Evolutionary conservation across 371 early-diverging fungal genomes (phyloP).

Genomic region (Amoeboaphelidium occidentale): DNA sequence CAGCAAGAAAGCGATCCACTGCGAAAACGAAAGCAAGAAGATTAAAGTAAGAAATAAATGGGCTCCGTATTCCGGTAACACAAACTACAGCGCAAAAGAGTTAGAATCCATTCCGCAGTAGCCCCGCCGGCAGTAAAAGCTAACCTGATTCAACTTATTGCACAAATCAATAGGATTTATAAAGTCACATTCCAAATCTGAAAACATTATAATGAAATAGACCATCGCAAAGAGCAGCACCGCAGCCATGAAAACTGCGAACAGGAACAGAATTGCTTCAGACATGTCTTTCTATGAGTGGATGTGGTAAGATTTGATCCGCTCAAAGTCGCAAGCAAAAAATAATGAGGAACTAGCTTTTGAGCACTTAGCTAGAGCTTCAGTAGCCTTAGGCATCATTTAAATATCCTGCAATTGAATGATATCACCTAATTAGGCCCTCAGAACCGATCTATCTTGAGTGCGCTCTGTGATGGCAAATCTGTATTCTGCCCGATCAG

Average conservation of each 20-base stretch:
- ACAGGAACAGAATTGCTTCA: slow-evolving; percentile 38
- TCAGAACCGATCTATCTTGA: no score
- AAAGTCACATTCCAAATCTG: slow-evolving; percentile 85
- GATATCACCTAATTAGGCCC: no score
- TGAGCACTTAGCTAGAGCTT: no score
- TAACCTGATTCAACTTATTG: slow-evolving; percentile 76
- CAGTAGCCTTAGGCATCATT: no score
- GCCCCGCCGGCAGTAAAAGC: not conserved
- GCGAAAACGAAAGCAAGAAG: slow-evolving; percentile 53
- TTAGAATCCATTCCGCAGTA: not conserved
- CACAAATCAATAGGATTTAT: slow-evolving; percentile 95
- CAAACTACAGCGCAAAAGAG: slow-evolving; percentile 30
- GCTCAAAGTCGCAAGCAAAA: no score
- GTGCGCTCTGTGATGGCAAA: no score
- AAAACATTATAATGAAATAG: slow-evolving; percentile 78
- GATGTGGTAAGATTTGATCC: no score
- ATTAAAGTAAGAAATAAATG: slow-evolving; percentile 53
- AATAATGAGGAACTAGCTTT: no score
- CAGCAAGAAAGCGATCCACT: slow-evolving; percentile 51
- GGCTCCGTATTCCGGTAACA: slow-evolving; percentile 66
- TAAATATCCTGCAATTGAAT: no score
- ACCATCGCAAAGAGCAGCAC: slow-evolving; percentile 73
- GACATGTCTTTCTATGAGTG: no score
- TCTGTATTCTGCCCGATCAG: no score
- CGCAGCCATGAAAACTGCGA: slow-evolving; percentile 70